phyloP scores from a whole-genome alignment of 2,329 filamentous ascomycete genomes.

The Ilyonectria mors-panacis region DNA sequence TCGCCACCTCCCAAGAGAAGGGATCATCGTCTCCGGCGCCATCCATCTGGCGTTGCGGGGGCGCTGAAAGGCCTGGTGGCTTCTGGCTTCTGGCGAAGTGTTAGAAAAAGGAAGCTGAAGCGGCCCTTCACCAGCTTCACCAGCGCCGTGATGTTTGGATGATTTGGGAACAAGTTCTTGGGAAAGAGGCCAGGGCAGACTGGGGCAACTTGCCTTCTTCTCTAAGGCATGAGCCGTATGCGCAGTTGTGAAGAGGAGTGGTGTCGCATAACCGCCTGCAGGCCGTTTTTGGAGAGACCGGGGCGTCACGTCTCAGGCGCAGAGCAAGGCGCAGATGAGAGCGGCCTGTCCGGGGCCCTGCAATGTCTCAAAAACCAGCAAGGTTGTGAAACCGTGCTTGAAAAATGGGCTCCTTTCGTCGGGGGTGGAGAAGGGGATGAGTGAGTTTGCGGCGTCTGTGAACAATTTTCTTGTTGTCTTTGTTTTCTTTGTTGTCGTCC shows the following conservation, averaged over 20 bases:
- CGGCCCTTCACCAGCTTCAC: neutral
- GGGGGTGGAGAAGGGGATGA: neutral
- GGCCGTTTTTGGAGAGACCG: constrained; percentile 18
- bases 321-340: neutral
- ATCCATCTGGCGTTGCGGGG: constrained; percentile 45
- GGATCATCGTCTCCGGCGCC: constrained; percentile 69
- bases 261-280: constrained; percentile 38
- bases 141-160: neutral
- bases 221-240: constrained; percentile 10
- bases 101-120: constrained; percentile 1
- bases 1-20: constrained; percentile 79
- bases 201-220: neutral
- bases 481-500: neutral
- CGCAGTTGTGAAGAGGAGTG: constrained; percentile 14
- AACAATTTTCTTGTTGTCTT: neutral
- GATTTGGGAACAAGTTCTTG: neutral
- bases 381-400: neutral
- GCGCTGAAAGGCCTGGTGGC: constrained; percentile 20
- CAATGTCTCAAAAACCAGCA: neutral
- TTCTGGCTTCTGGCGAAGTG: constrained; percentile 9
- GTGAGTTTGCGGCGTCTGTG: neutral
- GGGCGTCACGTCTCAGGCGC: constrained; percentile 8
- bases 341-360: neutral
- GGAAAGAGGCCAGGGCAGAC: neutral
- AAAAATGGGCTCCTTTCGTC: neutral